A percentile compares a stretch with the other conserved stretches of the same genome.
Conservation (phyloP, 2,329 filamentous ascomycete species). For the Penicillium paneum region DNA sequence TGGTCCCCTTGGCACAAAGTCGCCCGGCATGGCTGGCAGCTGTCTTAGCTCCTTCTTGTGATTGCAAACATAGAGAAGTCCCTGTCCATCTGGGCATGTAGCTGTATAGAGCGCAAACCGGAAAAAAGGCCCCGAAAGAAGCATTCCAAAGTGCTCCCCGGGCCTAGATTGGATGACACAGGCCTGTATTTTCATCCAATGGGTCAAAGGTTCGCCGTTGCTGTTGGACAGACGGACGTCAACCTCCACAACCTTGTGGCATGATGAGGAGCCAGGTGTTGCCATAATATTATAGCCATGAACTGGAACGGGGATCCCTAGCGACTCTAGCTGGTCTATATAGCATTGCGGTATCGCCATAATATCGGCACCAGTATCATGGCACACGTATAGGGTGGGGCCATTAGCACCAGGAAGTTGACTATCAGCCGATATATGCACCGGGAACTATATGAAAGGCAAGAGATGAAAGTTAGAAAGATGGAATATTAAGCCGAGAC, state of each 20-base stretch:
- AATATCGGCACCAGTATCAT: slow-evolving; percentile 7
- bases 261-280: background rate
- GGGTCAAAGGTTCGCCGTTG: background rate
- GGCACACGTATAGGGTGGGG: background rate
- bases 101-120: background rate
- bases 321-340: background rate
- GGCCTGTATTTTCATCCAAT: background rate
- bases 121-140: background rate
- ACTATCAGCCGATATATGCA: background rate
- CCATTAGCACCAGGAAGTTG: background rate
- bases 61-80: background rate
- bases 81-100: background rate
- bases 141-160: background rate
- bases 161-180: background rate
- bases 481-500: background rate
- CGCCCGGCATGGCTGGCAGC: background rate
- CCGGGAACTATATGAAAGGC: background rate
- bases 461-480: background rate
- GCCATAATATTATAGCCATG: background rate
- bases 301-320: background rate
- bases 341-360: background rate
- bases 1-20: background rate
- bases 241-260: background rate
- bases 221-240: background rate
- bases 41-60: background rate